Evolutionary conservation across 805 yeast species (phyloP).

Genomic region (Saturnispora saitoi): DNA sequence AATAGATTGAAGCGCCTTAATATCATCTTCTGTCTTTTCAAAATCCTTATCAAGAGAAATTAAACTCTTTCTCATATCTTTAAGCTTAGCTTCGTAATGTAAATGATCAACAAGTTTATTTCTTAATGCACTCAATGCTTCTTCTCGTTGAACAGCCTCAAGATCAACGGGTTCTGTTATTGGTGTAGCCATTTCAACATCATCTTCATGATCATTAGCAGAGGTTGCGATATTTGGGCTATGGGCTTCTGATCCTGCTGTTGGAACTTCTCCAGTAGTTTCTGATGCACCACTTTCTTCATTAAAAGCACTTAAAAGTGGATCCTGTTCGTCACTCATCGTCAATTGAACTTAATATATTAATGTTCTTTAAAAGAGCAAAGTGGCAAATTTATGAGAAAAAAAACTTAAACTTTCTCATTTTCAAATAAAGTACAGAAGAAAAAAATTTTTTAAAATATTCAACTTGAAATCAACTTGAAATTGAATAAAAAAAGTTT

Average conservation of each 20-base stretch:
- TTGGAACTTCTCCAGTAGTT: background rate
- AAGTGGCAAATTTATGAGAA: slow-evolving; percentile 3
- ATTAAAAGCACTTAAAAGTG: slow-evolving; percentile 62
- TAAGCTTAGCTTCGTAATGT: slow-evolving; percentile 87
- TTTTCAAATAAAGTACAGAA: background rate
- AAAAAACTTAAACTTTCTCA: background rate
- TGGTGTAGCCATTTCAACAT: slow-evolving; percentile 8
- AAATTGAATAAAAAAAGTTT: background rate
- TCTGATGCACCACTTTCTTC: slow-evolving; percentile 23
- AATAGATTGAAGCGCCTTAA: slow-evolving; percentile 92
- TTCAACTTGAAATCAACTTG: background rate
- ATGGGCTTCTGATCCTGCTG: slow-evolving; percentile 4
- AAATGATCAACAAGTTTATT: slow-evolving; percentile 86
- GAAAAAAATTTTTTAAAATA: background rate
- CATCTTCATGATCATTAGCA: slow-evolving; percentile 3
- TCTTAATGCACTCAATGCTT: slow-evolving; percentile 71
- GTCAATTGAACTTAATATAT: background rate
- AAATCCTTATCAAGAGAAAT: slow-evolving; percentile 75
- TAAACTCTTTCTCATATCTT: slow-evolving; percentile 73
- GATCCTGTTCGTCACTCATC: slow-evolving; percentile 51
- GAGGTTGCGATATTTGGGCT: slow-evolving; percentile 1
- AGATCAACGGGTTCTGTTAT: slow-evolving; percentile 13
- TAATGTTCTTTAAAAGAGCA: background rate
- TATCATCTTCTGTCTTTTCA: slow-evolving; percentile 93
- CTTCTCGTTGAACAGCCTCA: slow-evolving; percentile 39